These are phyloP conservation scores for Nidularia sp. DNA, from an alignment of 768 basidiomycete genomes.

Conservation along the genomic window DNA sequence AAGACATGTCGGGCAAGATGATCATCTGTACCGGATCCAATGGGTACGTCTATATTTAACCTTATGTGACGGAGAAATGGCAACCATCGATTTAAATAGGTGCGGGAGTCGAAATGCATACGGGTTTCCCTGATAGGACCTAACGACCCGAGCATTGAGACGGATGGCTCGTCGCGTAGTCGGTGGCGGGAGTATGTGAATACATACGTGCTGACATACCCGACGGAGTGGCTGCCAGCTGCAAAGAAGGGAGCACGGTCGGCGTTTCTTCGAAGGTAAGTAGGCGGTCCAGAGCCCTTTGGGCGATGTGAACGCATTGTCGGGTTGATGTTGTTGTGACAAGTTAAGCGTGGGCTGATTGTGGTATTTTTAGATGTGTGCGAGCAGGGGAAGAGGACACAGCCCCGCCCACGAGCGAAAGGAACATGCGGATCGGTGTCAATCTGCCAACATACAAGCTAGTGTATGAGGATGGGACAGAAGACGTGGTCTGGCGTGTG, in stretches of 20 bases:
- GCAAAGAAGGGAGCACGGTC: conserved; percentile 26
- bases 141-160: conserved; percentile 64
- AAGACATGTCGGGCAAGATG: conserved; percentile 67
- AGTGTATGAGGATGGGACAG: conserved; percentile 62
- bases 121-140: conserved; percentile 55
- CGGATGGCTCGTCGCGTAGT: conserved; percentile 39
- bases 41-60: conserved; percentile 54
- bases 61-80: conserved; percentile 4
- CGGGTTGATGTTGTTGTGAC: too few species aligned
- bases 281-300: conserved; percentile 6
- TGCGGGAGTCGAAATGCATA: conserved; percentile 49
- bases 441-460: conserved; percentile 61
- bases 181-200: conserved; percentile 77
- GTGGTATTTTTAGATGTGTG: conserved; percentile 49
- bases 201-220: conserved; percentile 65
- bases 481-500: conserved; percentile 47
- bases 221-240: conserved; percentile 67
- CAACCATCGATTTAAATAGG: conserved; percentile 31
- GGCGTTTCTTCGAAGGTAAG: conserved; percentile 61
- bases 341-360: conserved; percentile 18
- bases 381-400: conserved; percentile 36
- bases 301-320: conserved; percentile 8
- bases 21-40: conserved; percentile 73
- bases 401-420: conserved; percentile 27
- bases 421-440: conserved; percentile 50